Evolutionary conservation across 2,329 filamentous ascomycete genomes (phyloP).

Genomic region (Xylariaceae sp.): DNA sequence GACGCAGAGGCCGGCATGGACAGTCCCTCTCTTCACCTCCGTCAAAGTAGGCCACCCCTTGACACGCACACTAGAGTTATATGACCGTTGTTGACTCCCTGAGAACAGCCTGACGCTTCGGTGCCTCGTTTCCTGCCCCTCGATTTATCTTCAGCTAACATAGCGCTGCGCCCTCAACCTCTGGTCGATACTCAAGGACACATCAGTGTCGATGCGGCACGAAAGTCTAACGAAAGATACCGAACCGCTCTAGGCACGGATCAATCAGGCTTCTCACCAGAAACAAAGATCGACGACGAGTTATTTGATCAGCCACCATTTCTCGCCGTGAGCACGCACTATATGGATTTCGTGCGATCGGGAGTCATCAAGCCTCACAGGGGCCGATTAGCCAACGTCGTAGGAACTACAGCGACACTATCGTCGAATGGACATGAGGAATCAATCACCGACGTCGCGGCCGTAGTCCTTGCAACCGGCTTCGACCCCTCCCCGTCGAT

Average conservation of each 20-base stretch:
- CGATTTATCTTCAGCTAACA: constrained; percentile 67
- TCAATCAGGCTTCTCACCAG: constrained; percentile 46
- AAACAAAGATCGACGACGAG: constrained; percentile 35
- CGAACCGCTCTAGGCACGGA: constrained; percentile 45
- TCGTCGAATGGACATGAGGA: constrained; percentile 21
- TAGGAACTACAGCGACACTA: constrained; percentile 34
- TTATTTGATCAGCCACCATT: constrained; percentile 52
- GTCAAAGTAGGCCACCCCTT: constrained; percentile 38
- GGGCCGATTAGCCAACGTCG: constrained; percentile 41
- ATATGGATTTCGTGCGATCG: constrained; percentile 66
- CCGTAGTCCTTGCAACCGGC: constrained; percentile 69
- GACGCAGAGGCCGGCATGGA: constrained; percentile 64
- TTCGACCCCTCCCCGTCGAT: constrained; percentile 62
- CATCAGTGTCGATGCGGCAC: constrained; percentile 53
- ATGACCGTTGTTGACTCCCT: constrained; percentile 29
- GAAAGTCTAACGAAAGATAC: constrained; percentile 47
- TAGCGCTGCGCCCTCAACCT: constrained; percentile 53
- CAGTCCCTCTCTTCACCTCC: constrained; percentile 55
- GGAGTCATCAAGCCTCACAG: constrained; percentile 49
- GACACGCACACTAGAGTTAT: neutral
- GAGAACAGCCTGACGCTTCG: constrained; percentile 37
- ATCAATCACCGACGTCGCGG: constrained; percentile 52
- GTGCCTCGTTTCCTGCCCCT: constrained; percentile 63
- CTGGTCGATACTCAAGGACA: constrained; percentile 60
- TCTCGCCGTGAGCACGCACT: constrained; percentile 65